Conservation (phyloP, 139 green algal genomes). For the Chlamydomonas applanata region DNA sequence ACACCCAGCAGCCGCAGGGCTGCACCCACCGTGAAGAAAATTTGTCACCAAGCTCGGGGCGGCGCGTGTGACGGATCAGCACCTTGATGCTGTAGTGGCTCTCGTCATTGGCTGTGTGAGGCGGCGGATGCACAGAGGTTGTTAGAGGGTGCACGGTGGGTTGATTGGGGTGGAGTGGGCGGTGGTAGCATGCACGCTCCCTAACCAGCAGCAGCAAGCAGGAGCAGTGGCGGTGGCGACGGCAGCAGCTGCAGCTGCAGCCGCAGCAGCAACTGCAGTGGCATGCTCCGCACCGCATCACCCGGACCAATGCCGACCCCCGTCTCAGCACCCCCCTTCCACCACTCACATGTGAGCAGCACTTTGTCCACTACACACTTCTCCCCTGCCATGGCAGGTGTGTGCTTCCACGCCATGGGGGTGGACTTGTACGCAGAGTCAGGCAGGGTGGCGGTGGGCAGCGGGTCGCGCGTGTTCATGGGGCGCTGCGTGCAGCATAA, state of each 20-base stretch:
- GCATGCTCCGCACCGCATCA: too few species aligned
- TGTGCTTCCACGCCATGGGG: slow-evolving; percentile 64
- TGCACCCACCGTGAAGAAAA: slow-evolving; percentile 69
- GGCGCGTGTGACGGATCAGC: slow-evolving; percentile 85
- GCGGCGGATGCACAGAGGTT: too few species aligned
- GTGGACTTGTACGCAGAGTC: slow-evolving; percentile 47
- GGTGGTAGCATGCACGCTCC: neutral
- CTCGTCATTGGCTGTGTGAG: slow-evolving; percentile 82
- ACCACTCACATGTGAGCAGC: slow-evolving; percentile 75
- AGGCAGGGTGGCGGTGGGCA: slow-evolving; percentile 54
- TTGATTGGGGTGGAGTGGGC: neutral
- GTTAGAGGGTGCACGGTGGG: too few species aligned
- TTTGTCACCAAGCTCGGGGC: slow-evolving; percentile 97
- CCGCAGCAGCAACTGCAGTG: neutral
- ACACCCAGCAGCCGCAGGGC: too few species aligned
- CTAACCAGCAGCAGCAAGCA: neutral
- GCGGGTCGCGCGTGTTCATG: slow-evolving; percentile 48
- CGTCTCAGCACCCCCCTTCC: too few species aligned
- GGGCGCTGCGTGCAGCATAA: neutral
- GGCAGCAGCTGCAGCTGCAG: too few species aligned
- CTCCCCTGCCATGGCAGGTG: slow-evolving; percentile 61
- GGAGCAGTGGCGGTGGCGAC: too few species aligned
- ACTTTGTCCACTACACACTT: slow-evolving; percentile 91
- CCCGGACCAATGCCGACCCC: too few species aligned
- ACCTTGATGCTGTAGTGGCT: slow-evolving; percentile 84